Evolutionary conservation across 257 asterid genomes (phyloP).

Genomic region (Solanum tarijense): DNA sequence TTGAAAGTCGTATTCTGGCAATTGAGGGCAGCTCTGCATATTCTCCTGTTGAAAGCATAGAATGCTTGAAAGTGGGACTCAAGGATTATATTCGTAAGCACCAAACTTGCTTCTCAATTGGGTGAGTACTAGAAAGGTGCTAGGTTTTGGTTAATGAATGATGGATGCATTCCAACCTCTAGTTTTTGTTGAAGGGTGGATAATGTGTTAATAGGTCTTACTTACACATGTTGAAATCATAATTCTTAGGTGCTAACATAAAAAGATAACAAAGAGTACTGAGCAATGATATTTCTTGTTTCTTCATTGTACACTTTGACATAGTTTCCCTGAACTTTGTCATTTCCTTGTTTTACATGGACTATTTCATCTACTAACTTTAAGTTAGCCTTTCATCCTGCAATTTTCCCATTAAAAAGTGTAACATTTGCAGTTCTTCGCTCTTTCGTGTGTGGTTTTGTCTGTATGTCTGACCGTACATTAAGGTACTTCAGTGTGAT

Average conservation of each 20-base stretch:
- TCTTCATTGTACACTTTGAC: not conserved
- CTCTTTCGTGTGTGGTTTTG: not conserved
- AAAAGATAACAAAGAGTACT: not conserved
- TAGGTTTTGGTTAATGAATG: not conserved
- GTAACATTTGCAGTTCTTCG: not conserved
- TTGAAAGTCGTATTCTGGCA: conserved; percentile 25
- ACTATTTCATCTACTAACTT: not conserved
- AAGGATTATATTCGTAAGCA: conserved; percentile 61
- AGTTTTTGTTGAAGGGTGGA: not conserved
- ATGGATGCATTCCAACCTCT: not conserved
- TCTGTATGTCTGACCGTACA: not conserved
- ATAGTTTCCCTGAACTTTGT: not conserved
- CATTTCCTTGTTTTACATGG: not conserved
- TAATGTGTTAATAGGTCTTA: not conserved
- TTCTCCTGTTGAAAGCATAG: conserved; percentile 29
- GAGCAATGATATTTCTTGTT: not conserved
- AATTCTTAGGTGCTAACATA: not conserved
- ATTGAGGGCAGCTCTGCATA: conserved; percentile 30
- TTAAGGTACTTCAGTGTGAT: not conserved
- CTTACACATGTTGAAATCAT: not conserved
- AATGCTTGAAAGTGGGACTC: conserved; percentile 51
- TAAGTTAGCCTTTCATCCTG: not conserved
- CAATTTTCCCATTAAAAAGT: not conserved
- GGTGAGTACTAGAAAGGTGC: conserved; percentile 28
- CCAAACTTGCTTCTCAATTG: conserved; percentile 43